These are phyloP conservation scores for Picochlorum sp. DNA, from an alignment of 139 green algal genomes.

Conservation along the genomic window DNA sequence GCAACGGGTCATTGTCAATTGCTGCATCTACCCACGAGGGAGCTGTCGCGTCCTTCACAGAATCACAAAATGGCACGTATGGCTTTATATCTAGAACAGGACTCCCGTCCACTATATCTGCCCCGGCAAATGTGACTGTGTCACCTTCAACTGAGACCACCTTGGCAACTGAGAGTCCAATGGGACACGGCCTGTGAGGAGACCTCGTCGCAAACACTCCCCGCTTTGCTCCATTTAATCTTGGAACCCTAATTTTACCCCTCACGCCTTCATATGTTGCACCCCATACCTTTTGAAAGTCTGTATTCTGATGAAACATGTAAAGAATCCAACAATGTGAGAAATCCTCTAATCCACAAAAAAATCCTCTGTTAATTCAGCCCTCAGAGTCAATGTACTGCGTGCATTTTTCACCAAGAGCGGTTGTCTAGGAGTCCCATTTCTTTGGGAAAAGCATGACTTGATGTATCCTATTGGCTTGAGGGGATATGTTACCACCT, in stretches of 20 bases:
- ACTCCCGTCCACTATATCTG: constrained; percentile 82
- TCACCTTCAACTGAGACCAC: constrained; percentile 40
- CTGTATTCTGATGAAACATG: constrained; percentile 91
- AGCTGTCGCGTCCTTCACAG: constrained; percentile 43
- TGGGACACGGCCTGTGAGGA: constrained; percentile 64
- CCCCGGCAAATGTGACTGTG: constrained; percentile 58
- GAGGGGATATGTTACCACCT: constrained; percentile 32
- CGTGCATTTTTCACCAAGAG: constrained; percentile 65
- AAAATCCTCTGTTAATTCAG: constrained; percentile 39
- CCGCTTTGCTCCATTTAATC: constrained; percentile 67
- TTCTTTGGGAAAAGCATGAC: constrained; percentile 57
- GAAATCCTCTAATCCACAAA: constrained; percentile 79
- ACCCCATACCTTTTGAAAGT: constrained; percentile 35
- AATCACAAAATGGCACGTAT: constrained; percentile 82
- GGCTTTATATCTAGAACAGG: constrained; percentile 92
- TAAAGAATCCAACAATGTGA: constrained; percentile 90
- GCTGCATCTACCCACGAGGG: constrained; percentile 63
- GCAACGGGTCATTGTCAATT: constrained; percentile 20
- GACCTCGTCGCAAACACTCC: constrained; percentile 80
- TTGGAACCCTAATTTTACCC: constrained; percentile 67
- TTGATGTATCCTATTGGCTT: constrained; percentile 47
- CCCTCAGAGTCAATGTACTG: constrained; percentile 42
- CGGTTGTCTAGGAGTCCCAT: constrained; percentile 78
- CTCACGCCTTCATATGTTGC: constrained; percentile 31
- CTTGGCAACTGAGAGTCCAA: constrained; percentile 69